A percentile compares a stretch with the other conserved stretches of the same genome.
phyloP scores from a whole-genome alignment of 306 rosid genomes.

The Quercus berberidifolia region DNA sequence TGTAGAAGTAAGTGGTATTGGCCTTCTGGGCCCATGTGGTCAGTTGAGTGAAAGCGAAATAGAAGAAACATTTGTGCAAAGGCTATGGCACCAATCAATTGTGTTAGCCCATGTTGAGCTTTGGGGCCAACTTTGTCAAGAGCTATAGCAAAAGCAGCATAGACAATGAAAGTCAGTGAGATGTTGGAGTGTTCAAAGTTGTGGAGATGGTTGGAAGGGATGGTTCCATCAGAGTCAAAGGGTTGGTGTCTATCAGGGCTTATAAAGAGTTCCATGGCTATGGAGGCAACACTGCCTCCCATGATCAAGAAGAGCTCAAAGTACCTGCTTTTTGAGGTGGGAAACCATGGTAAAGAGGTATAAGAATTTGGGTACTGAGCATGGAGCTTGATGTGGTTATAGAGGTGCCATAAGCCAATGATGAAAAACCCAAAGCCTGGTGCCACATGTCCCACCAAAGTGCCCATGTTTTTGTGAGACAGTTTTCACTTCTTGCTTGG shows the following conservation, averaged over 20 bases:
- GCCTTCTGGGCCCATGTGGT: constrained; percentile 80
- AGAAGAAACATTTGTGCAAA: constrained; percentile 70
- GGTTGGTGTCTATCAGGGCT: constrained; percentile 70
- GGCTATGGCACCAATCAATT: constrained; percentile 53
- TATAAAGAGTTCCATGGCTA: constrained; percentile 83
- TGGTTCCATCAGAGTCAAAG: constrained; percentile 59
- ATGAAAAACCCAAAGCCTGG: constrained; percentile 78
- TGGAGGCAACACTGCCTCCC: constrained; percentile 32
- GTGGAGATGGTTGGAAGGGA: constrained; percentile 83
- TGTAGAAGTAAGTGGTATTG: constrained; percentile 71
- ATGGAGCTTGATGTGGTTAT: constrained; percentile 71
- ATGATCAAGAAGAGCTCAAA: constrained; percentile 61
- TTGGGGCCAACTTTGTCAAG: constrained; percentile 36
- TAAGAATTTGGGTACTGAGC: constrained; percentile 33
- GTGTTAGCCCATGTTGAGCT: constrained; percentile 34
- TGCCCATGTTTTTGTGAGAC: constrained; percentile 46
- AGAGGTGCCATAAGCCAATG: constrained; percentile 84
- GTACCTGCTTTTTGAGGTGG: constrained; percentile 44
- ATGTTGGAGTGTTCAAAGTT: constrained; percentile 80
- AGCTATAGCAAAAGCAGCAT: constrained; percentile 43
- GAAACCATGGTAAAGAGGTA: constrained; percentile 64
- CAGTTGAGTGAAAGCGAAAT: constrained; percentile 73
- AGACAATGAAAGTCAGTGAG: constrained; percentile 54
- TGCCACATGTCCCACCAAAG: constrained; percentile 69
- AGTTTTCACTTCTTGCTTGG: background rate